Percentiles rank a stretch among this genome's conserved stretches.
Conservation (phyloP, 2,329 filamentous ascomycete genomes). For the Xylaria arbuscula region DNA sequence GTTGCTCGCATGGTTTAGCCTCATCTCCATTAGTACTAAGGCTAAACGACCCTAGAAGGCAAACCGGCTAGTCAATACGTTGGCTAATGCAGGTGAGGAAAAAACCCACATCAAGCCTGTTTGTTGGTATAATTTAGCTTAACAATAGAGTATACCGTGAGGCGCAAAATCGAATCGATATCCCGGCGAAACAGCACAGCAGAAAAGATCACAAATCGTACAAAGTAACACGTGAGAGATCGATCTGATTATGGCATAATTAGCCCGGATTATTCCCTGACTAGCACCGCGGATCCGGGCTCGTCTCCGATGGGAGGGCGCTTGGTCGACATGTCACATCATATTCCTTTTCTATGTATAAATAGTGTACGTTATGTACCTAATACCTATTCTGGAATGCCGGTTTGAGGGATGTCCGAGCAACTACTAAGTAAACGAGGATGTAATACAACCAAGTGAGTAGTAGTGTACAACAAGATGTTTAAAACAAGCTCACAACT, state of each 20-base stretch:
- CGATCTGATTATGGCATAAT: conserved; percentile 28
- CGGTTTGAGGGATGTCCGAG: conserved; percentile 7
- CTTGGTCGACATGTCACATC: conserved; percentile 17
- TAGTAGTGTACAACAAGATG: not conserved
- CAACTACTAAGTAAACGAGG: not conserved
- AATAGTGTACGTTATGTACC: not conserved
- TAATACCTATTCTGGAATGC: conserved; percentile 11
- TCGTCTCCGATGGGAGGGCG: conserved; percentile 20
- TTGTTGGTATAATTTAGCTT: not conserved
- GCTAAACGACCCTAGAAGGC: not conserved
- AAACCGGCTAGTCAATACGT: not conserved
- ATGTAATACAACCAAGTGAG: conserved; percentile 10
- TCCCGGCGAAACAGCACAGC: not conserved
- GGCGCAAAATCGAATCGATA: not conserved
- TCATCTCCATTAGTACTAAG: not conserved
- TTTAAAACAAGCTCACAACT: not conserved
- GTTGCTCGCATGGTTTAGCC: conserved; percentile 7
- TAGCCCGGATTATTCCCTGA: conserved; percentile 16
- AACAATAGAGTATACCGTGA: not conserved
- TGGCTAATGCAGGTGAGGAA: not conserved
- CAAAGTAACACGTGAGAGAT: conserved; percentile 36
- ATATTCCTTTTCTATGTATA: conserved; percentile 6
- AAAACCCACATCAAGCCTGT: not conserved
- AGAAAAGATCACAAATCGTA: conserved; percentile 19
- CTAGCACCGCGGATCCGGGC: conserved; percentile 38